A percentile compares a stretch with the other conserved stretches of the same genome.
These are phyloP conservation scores for Recurvomyces mirabilis DNA, from an alignment of 495 filamentous ascomycete species.

Conservation along the genomic window DNA sequence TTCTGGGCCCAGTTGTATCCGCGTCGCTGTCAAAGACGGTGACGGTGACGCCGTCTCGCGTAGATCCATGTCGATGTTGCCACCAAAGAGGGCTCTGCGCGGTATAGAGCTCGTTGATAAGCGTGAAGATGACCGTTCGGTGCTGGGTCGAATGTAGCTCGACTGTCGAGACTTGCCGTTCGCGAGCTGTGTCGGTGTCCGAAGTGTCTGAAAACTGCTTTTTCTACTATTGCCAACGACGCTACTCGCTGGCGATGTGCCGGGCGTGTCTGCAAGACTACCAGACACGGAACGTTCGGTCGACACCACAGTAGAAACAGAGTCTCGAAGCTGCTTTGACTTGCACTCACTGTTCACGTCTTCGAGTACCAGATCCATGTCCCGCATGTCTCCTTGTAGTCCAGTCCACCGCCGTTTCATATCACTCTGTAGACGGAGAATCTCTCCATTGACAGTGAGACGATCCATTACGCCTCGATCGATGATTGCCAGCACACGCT, in stretches of 20 bases:
- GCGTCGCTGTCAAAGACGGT: conserved; percentile 1
- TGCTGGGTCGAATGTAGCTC: not conserved
- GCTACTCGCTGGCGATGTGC: conserved; percentile 84
- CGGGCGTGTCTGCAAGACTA: conserved; percentile 67
- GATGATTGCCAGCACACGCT: conserved; percentile 78
- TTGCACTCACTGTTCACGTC: conserved; percentile 51
- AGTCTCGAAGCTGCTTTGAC: conserved; percentile 75
- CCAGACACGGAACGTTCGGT: conserved; percentile 67
- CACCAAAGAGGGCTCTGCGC: conserved; percentile 3
- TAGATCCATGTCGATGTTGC: not conserved
- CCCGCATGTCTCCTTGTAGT: conserved; percentile 60
- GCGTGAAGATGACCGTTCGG: too few species aligned
- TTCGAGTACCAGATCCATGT: conserved; percentile 62
- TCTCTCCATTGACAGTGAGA: conserved; percentile 88
- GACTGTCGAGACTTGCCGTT: conserved; percentile 5
- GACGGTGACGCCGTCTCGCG: not conserved
- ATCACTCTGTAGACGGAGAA: conserved; percentile 69
- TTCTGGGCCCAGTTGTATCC: not conserved
- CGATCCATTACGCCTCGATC: conserved; percentile 85
- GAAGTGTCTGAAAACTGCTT: conserved; percentile 19
- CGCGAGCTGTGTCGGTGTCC: conserved; percentile 16
- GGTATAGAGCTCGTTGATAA: conserved; percentile 10
- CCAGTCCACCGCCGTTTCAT: conserved; percentile 68
- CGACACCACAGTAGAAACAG: conserved; percentile 81
- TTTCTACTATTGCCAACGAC: conserved; percentile 42